Evolutionary conservation across 2,329 filamentous ascomycete genomes (phyloP), one percentile per base, ranked within the genome.

Genomic region (Daldinia eschscholtzii): DNA sequence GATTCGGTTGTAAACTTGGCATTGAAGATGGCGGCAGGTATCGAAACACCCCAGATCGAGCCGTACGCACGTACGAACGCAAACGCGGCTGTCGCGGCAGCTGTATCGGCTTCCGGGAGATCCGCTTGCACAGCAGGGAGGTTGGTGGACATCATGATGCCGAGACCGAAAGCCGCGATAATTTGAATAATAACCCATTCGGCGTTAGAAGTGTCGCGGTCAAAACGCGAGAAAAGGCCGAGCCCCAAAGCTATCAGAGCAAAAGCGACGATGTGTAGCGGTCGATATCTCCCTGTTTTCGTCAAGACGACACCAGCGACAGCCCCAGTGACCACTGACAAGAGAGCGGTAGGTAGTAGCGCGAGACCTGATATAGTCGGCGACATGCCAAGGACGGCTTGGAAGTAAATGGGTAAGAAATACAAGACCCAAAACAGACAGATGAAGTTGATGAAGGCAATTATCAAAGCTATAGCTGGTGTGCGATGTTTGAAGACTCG

Each of bases 401-500:
- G 81, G 71, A 85, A 84, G 72, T 83, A 85, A 3, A 85, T 70
- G 0, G 83, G 81, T 1, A 84, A 62, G 67, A 83, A 84, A 73
- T 78, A 81, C 18, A 78, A 65, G 12, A 74, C 62, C 77, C 80
- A 82, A 52, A 82, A 65, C 2, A 75, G 74, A 35, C 80, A 75
- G 1, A 84, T 53, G 52, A 83, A 81, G 1, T 78, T 80, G 10
- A 79, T 67, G 4, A 76, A 61, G 55, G 78, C 79, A 1, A 74
- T 73, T 3, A 77, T 67, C 3, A 62, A 59, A 37, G 20, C 53
- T 2, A 42, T 20, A 20, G 33, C 52, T 0, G 67, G 73, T 1
- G 83, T 84, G 2, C 80, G 76, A 71, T 83, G 83, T 0, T 68
- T 72, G 74, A 86, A 85, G 10, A 86, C 75, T 10, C 75, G 74